These are phyloP conservation scores for Westerdykella ornata DNA, from an alignment of 2,329 filamentous ascomycete species.

Conservation along the genomic window DNA sequence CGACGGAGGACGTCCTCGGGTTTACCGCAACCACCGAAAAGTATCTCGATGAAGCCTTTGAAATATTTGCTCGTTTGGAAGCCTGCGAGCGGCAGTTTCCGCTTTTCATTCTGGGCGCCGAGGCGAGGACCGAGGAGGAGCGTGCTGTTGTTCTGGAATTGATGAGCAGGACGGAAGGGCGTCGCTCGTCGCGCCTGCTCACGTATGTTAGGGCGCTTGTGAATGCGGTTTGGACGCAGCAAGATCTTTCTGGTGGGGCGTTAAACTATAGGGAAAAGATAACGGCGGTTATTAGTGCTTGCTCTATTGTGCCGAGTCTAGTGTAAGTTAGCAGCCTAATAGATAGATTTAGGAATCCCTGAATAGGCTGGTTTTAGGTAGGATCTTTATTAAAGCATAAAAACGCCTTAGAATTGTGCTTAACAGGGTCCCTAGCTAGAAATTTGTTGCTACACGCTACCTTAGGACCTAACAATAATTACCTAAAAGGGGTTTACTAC, in stretches of 20 bases:
- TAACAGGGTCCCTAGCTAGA: too few relatives aligned
- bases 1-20: conserved; percentile 4
- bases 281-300: conserved; percentile 8
- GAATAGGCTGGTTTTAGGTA: too few relatives aligned
- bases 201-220: conserved; percentile 10
- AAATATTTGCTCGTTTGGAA: conserved; percentile 10
- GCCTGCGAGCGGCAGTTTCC: conserved; percentile 23
- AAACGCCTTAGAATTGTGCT: too few relatives aligned
- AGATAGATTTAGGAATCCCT: too few relatives aligned
- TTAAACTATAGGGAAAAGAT: conserved; percentile 11
- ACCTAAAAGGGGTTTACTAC: too few relatives aligned
- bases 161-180: conserved; percentile 9
- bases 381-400: too few relatives aligned
- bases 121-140: conserved; percentile 24
- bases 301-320: conserved; percentile 12
- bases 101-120: conserved; percentile 24
- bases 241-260: conserved; percentile 10
- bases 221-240: conserved; percentile 14
- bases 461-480: too few relatives aligned
- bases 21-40: conserved; percentile 3
- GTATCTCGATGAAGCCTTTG: conserved; percentile 7
- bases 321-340: too few relatives aligned
- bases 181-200: conserved; percentile 5
- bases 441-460: too few relatives aligned
- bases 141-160: conserved; percentile 15